phyloP scores from a whole-genome alignment of 306 rosid species.

The Crotalaria pallida region DNA sequence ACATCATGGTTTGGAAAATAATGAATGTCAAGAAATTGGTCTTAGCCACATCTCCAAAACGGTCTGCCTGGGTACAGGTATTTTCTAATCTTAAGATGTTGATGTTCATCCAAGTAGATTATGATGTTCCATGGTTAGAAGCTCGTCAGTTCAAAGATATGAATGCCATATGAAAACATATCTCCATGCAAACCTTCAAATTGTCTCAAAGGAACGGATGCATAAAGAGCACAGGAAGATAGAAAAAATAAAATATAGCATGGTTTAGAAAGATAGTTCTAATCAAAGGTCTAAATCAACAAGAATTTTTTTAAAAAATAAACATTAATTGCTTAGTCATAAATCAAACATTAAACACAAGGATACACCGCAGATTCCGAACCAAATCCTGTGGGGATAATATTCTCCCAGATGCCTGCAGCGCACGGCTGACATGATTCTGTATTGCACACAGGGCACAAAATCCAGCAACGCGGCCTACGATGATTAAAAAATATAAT shows the following conservation, averaged over 20 bases:
- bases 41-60: not conserved
- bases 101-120: not conserved
- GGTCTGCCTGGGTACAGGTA: not conserved
- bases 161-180: not conserved
- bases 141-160: not conserved
- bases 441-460: slow-evolving; percentile 98
- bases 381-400: slow-evolving; percentile 75
- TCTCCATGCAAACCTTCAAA: not conserved
- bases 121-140: not conserved
- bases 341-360: slow-evolving; percentile 15
- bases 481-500: slow-evolving; percentile 19
- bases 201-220: not conserved
- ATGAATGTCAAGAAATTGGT: not conserved
- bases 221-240: not conserved
- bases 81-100: not conserved
- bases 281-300: not conserved
- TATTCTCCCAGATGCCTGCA: slow-evolving; percentile 75
- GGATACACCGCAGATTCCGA: slow-evolving; percentile 82
- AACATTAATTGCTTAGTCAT: not conserved
- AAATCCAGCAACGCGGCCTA: slow-evolving; percentile 88
- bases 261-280: not conserved
- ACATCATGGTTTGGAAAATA: not conserved
- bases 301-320: not conserved
- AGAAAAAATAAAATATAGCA: not conserved
- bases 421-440: slow-evolving; percentile 87